Evolutionary conservation across 371 early-diverging fungal species (phyloP), one percentile per base, ranked within the genome.

Genomic region (Sporodiniella umbellata): DNA sequence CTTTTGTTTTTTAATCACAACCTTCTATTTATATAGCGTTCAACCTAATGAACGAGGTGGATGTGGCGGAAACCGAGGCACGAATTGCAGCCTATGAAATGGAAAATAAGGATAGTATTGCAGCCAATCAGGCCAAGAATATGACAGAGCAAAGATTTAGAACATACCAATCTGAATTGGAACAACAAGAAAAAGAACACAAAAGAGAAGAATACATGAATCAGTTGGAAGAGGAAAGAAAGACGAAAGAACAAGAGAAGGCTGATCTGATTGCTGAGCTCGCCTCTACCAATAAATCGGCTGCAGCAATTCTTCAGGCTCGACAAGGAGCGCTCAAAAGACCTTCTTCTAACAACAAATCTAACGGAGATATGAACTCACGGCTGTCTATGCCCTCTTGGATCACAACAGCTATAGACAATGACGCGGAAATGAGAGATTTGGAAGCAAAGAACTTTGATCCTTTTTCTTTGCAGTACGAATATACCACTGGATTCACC

Each of bases 51-150:
- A 86, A 95, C 60, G 92, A 89, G 42, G 84, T 88, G 15, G 88
- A 96, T 64, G 82, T 92, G 8, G 83, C 89, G 45, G 87, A 87
- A 53, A 91, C 92, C 10, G 85, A 90, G 45, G 89, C 79, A n/a
- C 65, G 73, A 30, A 91, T 97, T 33, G 83, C 88, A 37, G 70
- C 76, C 49, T 95, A 86, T 65, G 79, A 84, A 26, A 62, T 72
- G 12, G 94, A 93, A 56, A 93, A 97, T 60, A 81, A 84, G 42
- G 90, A 89, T 17, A 66, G 81, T 15, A 95, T 97, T 58, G 81
- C 79, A 28, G 79, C 74, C 42, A 92, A 89, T 64, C 74, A 71
- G 25, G 75, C 73, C 12, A 67, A 73, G 49, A 59, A 64, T 62
- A 83, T 80, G 12, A 77, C 77, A 47, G 81, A 83, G 51, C 67